These are phyloP conservation scores for Borealophlyctis nickersoniae DNA, from an alignment of 192 early-diverging fungal species.

Conservation along the genomic window DNA sequence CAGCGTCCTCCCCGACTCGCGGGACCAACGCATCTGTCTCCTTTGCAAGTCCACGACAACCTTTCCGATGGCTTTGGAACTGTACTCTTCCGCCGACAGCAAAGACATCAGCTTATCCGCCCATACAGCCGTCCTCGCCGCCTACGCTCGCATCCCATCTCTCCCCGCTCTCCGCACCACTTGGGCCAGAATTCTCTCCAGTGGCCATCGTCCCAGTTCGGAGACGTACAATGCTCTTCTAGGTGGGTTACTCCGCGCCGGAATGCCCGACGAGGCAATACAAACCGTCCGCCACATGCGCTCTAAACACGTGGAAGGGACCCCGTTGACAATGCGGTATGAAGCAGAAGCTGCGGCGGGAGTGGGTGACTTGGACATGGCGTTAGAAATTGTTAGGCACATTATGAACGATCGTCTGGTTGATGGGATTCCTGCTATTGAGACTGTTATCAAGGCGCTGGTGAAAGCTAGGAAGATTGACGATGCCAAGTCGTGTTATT, in stretches of 20 bases:
- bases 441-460: too few species aligned
- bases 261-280: too few species aligned
- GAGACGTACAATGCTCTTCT: slow-evolving; percentile 14
- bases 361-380: too few species aligned
- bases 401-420: too few species aligned
- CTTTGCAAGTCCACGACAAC: slow-evolving; percentile 14
- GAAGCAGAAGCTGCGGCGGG: too few species aligned
- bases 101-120: slow-evolving; percentile 4
- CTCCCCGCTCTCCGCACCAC: background rate
- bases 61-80: slow-evolving; percentile 6
- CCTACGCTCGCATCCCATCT: slow-evolving; percentile 11
- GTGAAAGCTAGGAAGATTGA: too few species aligned
- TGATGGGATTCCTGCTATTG: too few species aligned
- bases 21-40: slow-evolving; percentile 10
- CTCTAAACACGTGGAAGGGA: too few species aligned
- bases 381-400: too few species aligned
- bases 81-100: slow-evolving; percentile 2
- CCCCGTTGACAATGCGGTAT: too few species aligned
- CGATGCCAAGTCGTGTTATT: too few species aligned
- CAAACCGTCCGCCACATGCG: too few species aligned
- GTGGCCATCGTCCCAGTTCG: slow-evolving; percentile 6
- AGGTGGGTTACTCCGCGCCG: slow-evolving; percentile 1
- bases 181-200: slow-evolving; percentile 6
- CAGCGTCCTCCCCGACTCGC: background rate
- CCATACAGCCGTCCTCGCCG: slow-evolving; percentile 14